Conservation (phyloP, 2,329 filamentous ascomycete species). For the Cadophora malorum region DNA sequence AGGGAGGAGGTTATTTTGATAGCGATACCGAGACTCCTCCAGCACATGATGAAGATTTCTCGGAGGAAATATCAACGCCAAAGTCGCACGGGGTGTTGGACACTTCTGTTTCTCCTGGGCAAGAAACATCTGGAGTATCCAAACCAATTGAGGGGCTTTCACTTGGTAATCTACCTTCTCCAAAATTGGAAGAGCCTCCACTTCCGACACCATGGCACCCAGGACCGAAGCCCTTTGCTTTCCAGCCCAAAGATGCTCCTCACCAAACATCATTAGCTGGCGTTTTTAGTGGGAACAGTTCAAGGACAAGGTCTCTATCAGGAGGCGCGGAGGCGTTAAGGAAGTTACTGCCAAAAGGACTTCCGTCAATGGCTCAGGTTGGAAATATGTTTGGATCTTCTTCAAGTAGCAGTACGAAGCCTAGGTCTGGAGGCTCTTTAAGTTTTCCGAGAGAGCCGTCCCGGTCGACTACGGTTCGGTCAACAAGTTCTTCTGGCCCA, state of each 20-base stretch:
- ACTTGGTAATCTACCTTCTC: conserved; percentile 39
- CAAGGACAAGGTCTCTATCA: conserved; percentile 57
- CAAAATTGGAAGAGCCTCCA: conserved; percentile 37
- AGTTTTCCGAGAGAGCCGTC: conserved; percentile 24
- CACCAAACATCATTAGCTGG: conserved; percentile 51
- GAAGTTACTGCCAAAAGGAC: conserved; percentile 58
- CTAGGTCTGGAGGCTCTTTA: conserved; percentile 24
- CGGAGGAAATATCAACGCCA: conserved; percentile 14
- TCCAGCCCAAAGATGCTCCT: conserved; percentile 41
- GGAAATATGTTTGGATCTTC: conserved; percentile 43
- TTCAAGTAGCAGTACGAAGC: conserved; percentile 27
- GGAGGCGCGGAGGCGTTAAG: conserved; percentile 63
- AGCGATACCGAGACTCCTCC: conserved; percentile 45
- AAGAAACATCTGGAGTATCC: conserved; percentile 34
- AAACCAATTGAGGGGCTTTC: conserved; percentile 36
- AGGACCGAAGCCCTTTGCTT: conserved; percentile 49
- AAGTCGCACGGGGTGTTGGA: not conserved
- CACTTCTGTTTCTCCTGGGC: conserved; percentile 4
- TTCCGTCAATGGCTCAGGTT: conserved; percentile 54
- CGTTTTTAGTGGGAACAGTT: conserved; percentile 50
- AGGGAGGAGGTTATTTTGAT: conserved; percentile 51
- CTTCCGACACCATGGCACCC: conserved; percentile 50
- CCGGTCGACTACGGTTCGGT: not conserved
- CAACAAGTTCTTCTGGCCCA: conserved; percentile 25
- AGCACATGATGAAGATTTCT: conserved; percentile 22